These are phyloP conservation scores for Annulohypoxylon bovei DNA, from an alignment of 495 filamentous ascomycete genomes.

Conservation along the genomic window DNA sequence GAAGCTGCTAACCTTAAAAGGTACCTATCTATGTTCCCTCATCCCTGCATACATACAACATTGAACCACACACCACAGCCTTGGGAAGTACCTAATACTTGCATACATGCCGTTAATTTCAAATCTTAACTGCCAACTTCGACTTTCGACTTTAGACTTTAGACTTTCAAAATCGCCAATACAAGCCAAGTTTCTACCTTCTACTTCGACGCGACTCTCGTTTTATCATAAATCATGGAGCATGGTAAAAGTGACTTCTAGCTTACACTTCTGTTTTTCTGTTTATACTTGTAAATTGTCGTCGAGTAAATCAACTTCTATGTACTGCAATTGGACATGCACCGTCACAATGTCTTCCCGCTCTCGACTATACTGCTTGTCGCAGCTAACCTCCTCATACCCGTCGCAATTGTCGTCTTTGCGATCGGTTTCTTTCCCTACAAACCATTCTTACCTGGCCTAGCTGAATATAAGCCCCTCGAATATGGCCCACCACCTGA, in stretches of 20 bases:
- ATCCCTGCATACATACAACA: neutral
- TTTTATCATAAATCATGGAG: conserved; percentile 22
- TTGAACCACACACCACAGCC: too few relatives aligned
- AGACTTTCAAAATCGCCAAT: conserved; percentile 10
- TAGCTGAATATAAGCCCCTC: conserved; percentile 69
- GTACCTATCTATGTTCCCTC: too few relatives aligned
- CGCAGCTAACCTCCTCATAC: conserved; percentile 79
- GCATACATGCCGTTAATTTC: neutral
- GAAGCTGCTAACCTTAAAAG: too few relatives aligned
- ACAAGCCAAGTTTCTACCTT: neutral
- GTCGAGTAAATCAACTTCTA: neutral
- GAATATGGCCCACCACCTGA: conserved; percentile 61
- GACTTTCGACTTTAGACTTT: neutral
- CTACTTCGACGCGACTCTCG: conserved; percentile 4
- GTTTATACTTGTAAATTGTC: neutral
- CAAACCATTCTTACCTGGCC: conserved; percentile 88
- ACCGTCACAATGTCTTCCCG: conserved; percentile 47
- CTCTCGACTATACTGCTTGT: conserved; percentile 59
- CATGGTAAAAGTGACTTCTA: conserved; percentile 13
- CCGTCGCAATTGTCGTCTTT: conserved; percentile 81
- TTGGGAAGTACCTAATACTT: neutral
- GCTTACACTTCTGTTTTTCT: neutral
- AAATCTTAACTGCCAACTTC: neutral
- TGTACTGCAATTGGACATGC: conserved; percentile 39
- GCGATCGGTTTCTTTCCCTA: conserved; percentile 97